Evolutionary conservation across 257 asterid species (phyloP), one percentile per base, ranked within the genome.

Genomic region (Jaltomata sinuosa): DNA sequence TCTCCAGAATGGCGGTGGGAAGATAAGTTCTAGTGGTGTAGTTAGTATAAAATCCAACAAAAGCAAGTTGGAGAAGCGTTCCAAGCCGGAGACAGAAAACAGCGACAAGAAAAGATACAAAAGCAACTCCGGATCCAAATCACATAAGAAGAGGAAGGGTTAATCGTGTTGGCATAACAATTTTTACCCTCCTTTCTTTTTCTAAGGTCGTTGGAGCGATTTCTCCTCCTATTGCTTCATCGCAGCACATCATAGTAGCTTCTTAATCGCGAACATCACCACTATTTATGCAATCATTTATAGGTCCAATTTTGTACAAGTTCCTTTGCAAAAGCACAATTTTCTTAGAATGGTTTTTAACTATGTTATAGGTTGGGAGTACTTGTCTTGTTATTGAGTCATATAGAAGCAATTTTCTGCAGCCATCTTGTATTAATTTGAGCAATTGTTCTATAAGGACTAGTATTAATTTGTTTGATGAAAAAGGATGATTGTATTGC

Each of bases 1-100:
- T 74, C 82, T 96, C 90, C 94, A 90, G 83, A 91, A 84, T 79
- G 89, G 93, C 3, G 67, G 89, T 82, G 91, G 87, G 50, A 92
- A 91, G 88, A 86, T 89, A 16, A 69, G 38, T 18, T 71, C 94
- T 0, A 93, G 98, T 40, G 89, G 95, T 77, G 16, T 91, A 38
- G 36, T 96, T 53, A 96, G 97, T 72, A 83, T 96, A 45, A 96
- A 96, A 86, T 94, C 98, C 5, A 85, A 78, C 38, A 87, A 81
- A 89, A 88, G 50, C 80, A 65, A 49, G 68, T 61, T 3, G 55
- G 80, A 83, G 31, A 83, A 67, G 15, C 27, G 49, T 40, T 36
- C 42, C 81, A 77, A 49, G 42, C 18, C 11, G 22, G 90, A 84
- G 84, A 79, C 27, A 8, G 91, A 87, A 81, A 91, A 90, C 87